Conservation (phyloP, 495 filamentous ascomycete genomes). For the Ramalina intermedia region DNA sequence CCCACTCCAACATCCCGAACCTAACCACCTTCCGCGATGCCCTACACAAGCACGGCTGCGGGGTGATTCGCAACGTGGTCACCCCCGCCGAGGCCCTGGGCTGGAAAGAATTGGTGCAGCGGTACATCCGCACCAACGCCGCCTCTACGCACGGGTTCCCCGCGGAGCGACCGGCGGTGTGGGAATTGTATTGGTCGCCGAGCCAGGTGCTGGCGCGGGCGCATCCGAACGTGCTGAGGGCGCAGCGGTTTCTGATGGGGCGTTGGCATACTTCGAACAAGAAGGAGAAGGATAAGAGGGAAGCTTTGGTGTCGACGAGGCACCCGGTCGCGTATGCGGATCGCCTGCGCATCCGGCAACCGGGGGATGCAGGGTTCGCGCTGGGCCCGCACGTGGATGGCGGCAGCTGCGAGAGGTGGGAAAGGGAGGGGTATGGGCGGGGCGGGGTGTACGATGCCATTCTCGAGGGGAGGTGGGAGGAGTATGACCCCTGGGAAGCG, state of each 20-base stretch:
- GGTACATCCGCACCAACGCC: constrained; percentile 43
- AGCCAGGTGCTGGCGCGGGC: constrained; percentile 59
- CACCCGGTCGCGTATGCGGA: constrained; percentile 67
- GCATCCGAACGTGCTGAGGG: constrained; percentile 53
- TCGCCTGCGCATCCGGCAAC: constrained; percentile 53
- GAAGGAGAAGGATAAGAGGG: constrained; percentile 27
- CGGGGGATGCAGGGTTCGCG: constrained; percentile 61
- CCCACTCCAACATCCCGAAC: constrained; percentile 20
- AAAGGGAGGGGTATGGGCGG: constrained; percentile 57
- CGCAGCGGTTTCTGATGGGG: constrained; percentile 58
- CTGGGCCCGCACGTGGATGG: constrained; percentile 79
- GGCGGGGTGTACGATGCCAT: constrained; percentile 58
- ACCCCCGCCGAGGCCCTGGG: constrained; percentile 37
- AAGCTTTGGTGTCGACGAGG: constrained; percentile 45
- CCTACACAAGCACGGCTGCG: constrained; percentile 41
- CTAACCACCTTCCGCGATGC: constrained; percentile 21
- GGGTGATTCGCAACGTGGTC: constrained; percentile 43
- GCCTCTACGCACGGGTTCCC: constrained; percentile 28
- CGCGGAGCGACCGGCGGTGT: constrained; percentile 55
- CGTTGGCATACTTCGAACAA: constrained; percentile 46
- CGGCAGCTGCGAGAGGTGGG: constrained; percentile 79
- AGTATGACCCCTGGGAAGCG: constrained; percentile 69
- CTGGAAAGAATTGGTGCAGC: constrained; percentile 40
- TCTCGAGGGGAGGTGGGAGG: constrained; percentile 64
- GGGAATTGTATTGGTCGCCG: constrained; percentile 80